These are phyloP conservation scores for Termitomyces eurrhizus DNA, from an alignment of 768 basidiomycete genomes.

Conservation along the genomic window DNA sequence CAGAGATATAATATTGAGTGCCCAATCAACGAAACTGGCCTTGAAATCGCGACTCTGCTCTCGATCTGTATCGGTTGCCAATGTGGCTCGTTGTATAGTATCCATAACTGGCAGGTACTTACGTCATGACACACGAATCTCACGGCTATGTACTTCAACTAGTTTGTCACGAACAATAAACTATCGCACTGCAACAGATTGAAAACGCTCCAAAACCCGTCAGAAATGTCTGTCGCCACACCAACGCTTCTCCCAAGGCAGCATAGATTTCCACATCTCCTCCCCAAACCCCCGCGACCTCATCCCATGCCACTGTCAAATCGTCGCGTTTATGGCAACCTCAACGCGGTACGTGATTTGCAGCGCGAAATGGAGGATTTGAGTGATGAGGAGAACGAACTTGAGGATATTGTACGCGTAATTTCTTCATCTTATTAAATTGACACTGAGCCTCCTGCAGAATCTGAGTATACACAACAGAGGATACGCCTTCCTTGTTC, in stretches of 20 bases:
- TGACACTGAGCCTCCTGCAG: constrained; percentile 29
- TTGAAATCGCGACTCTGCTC: neutral
- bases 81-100: no score
- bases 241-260: constrained; percentile 72
- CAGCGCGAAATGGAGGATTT: constrained; percentile 78
- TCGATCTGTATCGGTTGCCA: no score
- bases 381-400: constrained; percentile 78
- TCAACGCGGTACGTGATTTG: constrained; percentile 64
- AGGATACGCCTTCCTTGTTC: constrained; percentile 64
- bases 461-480: constrained; percentile 57
- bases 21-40: neutral
- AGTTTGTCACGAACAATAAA: no score
- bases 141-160: no score
- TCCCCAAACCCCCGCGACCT: constrained; percentile 64
- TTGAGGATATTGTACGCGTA: constrained; percentile 66
- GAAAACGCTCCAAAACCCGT: neutral
- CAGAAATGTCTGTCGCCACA: constrained; percentile 43
- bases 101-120: no score
- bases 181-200: no score
- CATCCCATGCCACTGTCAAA: constrained; percentile 57
- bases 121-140: no score
- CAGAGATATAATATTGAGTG: no score
- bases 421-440: neutral
- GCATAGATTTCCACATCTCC: constrained; percentile 58
- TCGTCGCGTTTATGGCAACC: constrained; percentile 48